Percentiles rank a stretch among this genome's conserved stretches.
phyloP scores from a whole-genome alignment of 345 rosid species.

The Camelina sativa region DNA sequence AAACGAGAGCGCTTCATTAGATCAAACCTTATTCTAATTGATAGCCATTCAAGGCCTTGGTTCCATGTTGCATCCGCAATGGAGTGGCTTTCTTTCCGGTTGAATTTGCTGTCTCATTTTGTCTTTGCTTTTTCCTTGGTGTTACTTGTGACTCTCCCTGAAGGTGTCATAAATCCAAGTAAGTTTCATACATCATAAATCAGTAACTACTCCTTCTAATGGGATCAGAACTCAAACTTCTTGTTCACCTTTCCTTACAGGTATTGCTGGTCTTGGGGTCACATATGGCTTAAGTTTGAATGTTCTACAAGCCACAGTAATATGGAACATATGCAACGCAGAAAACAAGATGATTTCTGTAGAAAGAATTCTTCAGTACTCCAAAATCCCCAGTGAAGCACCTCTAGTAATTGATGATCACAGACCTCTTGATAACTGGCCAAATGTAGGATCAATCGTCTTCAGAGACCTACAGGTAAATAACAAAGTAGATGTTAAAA shows the following conservation, averaged over 20 bases:
- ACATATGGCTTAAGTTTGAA: slow-evolving; percentile 90
- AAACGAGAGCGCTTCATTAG: slow-evolving; percentile 66
- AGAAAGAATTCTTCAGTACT: slow-evolving; percentile 88
- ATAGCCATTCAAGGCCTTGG: slow-evolving; percentile 91
- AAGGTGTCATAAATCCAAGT: slow-evolving; percentile 95
- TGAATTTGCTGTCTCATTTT: slow-evolving; percentile 83
- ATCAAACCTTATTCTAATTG: slow-evolving; percentile 71
- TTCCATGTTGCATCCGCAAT: slow-evolving; percentile 82
- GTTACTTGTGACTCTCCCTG: slow-evolving; percentile 85
- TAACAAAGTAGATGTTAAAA: not conserved
- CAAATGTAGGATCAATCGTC: slow-evolving; percentile 74
- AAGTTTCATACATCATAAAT: slow-evolving; percentile 44
- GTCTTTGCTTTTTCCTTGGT: slow-evolving; percentile 89
- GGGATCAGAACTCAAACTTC: slow-evolving; percentile 2
- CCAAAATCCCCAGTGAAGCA: slow-evolving; percentile 76
- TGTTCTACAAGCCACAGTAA: slow-evolving; percentile 80
- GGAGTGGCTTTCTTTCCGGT: slow-evolving; percentile 97
- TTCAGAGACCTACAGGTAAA: slow-evolving; percentile 77
- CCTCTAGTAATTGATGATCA: slow-evolving; percentile 63
- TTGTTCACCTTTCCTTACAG: slow-evolving; percentile 47
- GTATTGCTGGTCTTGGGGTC: slow-evolving; percentile 91
- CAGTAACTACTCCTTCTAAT: not conserved
- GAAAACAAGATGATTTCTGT: slow-evolving; percentile 93
- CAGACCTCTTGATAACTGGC: slow-evolving; percentile 81
- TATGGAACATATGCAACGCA: slow-evolving; percentile 92